Base-by-base conservation (phyloP, 2,329 filamentous ascomycete species). In the Fusarium solani-melongenae region DNA sequence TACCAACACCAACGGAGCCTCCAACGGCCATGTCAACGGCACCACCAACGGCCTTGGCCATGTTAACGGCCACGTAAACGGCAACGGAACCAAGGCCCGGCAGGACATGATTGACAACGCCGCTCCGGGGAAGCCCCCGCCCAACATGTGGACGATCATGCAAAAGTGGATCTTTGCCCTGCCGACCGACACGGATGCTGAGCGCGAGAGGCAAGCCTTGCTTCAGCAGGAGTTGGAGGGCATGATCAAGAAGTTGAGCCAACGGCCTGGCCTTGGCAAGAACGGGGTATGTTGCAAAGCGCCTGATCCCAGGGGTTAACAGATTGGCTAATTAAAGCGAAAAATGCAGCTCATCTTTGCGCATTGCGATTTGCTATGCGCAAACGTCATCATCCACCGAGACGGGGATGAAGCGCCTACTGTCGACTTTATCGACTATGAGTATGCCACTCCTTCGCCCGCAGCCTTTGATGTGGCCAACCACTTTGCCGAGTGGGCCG, bases 401-500 rank as follows among this genome's bases (percentile, higher is more conserved):
- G 75, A 83, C 33, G 78, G 76, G 29, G 77, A 81, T 15, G 79
- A 83, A 33, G 81, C 76, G 61, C 75, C 82, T 36, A 80, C 86
- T 27, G 86, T 88, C 57, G 87, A 90, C 79, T 98, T 99, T 84
- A 99, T 99, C 82, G 96, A 99, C 84, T 99, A 98, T 86, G 96
- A 99, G 83, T 99, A 99, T 83, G 95, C 95, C 15, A 96, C 94
- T 6, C 95, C 96, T 3, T 96, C 95, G 1, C 96, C 96, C 2
- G 95, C 95, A 5, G 95, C 96, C 2, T 99, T 99, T 83, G 96
- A 99, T 82, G 92, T 99, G 76, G 93, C 96, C 59, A 99, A 99
- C 84, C 96, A 99, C 86, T 98, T 99, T 81, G 95, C 96, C 56
- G 96, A 99, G 84, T 99, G 96, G 96, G 95, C 93, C 69, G 96